phyloP scores from a whole-genome alignment of 2,329 filamentous ascomycete species.

The Dothiorella sarmentorum region DNA sequence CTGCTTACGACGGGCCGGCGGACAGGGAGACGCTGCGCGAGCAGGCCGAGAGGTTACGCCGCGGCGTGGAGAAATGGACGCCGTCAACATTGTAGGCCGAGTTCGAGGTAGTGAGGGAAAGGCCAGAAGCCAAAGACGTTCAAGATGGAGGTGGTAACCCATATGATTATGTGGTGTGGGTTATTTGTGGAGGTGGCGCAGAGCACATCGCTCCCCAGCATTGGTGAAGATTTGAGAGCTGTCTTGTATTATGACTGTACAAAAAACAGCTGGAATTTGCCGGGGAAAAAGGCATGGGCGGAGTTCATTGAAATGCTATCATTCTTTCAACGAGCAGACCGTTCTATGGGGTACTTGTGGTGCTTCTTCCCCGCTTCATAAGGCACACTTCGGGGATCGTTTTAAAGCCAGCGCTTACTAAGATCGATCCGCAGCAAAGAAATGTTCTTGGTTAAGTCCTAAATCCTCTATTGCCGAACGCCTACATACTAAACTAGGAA shows the following conservation, averaged over 20 bases:
- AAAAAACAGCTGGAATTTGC: background rate
- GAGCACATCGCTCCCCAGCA: too few relatives aligned
- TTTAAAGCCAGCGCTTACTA: background rate
- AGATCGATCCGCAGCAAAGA: too few relatives aligned
- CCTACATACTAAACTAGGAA: background rate
- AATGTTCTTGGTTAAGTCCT: background rate
- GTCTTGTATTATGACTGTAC: conserved; percentile 9
- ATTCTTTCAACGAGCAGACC: background rate
- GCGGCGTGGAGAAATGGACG: conserved; percentile 38
- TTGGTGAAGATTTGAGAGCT: background rate
- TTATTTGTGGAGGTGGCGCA: background rate
- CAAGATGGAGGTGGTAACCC: background rate
- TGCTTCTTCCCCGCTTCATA: background rate
- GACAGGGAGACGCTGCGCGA: conserved; percentile 27
- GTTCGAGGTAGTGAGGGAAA: background rate
- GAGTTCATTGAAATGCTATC: background rate
- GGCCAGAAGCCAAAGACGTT: background rate
- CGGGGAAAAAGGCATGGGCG: conserved; percentile 5
- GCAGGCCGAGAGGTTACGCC: conserved; percentile 20
- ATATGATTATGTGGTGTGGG: background rate
- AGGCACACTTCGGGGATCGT: background rate
- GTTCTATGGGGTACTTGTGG: background rate
- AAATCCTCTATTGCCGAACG: background rate
- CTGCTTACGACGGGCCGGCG: conserved; percentile 14
- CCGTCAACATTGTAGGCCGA: conserved; percentile 21